Base-by-base conservation (phyloP, 768 basidiomycete species). In the Paxillus rubicundulus region DNA sequence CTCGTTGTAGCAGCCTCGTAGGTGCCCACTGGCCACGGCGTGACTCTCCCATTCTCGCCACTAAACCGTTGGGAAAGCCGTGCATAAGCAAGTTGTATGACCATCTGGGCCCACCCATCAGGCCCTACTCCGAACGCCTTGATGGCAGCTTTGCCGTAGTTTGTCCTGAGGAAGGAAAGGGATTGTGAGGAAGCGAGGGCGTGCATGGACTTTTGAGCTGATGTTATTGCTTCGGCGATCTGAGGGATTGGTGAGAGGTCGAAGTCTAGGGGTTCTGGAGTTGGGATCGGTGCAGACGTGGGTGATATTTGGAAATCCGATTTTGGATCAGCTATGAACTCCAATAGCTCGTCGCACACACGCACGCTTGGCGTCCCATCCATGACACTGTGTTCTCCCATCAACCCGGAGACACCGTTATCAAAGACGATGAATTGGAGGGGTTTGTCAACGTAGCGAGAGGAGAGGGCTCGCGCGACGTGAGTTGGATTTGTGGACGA, bases 1-100 rank as follows among this genome's bases (percentile, higher is more conserved):
- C 95, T 79, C n/a, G 92, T 94, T 55, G 89, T 86, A 32, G 93
- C 93, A 51, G 92, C 88, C 71, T 98, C 95, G 66, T 98, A 98
- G n/a, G 92, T 93, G 5, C 82, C 90, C 3, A 89, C 92, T 27
- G 74, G 73, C 73, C 77, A 74, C 34, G 76, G 69, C 2, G 63
- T 60, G 2, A 54, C 57, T n/a, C 67, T 59, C 39, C 57, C 55
- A 36, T 59, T 57, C 43, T 54, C 43, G 1, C 47, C 45, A 34
- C 48, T 43, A 24, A 65, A 65, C 16, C 52, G 58, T 37, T 77
- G 75, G 28, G 85, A 70, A 32, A 92, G 77, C 1, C 93, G 81
- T 52, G 77, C 80, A 68, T 94, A 94, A 6, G 94, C 95, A 42
- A 98, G 74, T 67, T 98, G 95, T 45, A 95, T 78, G 63, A 93